phyloP scores from a whole-genome alignment of 768 basidiomycete genomes.

The Trametes cingulata region DNA sequence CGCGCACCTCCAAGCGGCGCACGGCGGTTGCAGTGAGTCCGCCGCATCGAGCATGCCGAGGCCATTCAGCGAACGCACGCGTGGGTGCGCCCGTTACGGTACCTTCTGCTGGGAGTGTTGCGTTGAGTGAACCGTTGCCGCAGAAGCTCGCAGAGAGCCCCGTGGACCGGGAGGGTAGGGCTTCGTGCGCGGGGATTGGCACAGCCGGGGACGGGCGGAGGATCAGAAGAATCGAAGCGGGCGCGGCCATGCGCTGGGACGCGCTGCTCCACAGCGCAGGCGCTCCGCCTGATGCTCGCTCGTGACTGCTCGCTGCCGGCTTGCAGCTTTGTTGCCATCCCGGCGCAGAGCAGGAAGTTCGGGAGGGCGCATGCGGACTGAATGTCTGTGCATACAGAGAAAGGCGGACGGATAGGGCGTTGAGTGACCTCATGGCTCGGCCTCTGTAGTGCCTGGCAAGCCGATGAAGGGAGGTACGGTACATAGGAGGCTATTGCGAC shows the following conservation, averaged over 20 bases:
- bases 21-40: not conserved
- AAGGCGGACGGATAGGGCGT: no score
- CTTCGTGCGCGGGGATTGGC: not conserved
- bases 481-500: no score
- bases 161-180: not conserved
- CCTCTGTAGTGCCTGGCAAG: no score
- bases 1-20: not conserved
- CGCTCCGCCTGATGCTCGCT: constrained; percentile 6
- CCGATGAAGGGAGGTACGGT: no score
- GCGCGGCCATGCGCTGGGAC: constrained; percentile 3
- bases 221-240: constrained; percentile 17
- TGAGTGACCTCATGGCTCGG: not conserved
- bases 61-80: not conserved
- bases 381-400: not conserved
- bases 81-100: not conserved
- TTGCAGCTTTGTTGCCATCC: not conserved
- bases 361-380: not conserved
- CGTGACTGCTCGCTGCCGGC: constrained; percentile 2
- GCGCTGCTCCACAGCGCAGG: not conserved
- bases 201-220: not conserved
- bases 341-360: not conserved
- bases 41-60: not conserved
- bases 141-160: not conserved
- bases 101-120: not conserved
- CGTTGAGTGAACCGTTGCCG: not conserved